Evolutionary conservation across 352 stramenopile genomes (phyloP).

Genomic region (Globisporangium apiculatum): DNA sequence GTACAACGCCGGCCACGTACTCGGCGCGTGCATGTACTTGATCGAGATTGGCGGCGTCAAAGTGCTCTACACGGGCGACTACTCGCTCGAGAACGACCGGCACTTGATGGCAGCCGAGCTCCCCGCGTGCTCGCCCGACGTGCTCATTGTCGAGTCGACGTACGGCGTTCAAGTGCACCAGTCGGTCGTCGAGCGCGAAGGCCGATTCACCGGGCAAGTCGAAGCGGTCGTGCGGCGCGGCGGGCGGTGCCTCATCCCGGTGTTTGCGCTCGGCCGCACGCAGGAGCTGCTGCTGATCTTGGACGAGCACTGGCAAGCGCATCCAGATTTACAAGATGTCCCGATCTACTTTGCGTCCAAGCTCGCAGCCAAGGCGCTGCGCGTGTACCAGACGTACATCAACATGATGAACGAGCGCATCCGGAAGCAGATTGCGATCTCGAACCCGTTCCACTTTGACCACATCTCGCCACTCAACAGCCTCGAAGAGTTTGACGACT

Average conservation of each 20-base stretch:
- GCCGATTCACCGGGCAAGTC: conserved; percentile 94
- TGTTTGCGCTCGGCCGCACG: conserved; percentile 97
- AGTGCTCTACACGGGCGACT: conserved; percentile 98
- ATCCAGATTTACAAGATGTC: conserved; percentile 92
- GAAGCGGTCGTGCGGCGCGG: conserved; percentile 94
- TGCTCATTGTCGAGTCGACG: conserved; percentile 99
- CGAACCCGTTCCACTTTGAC: conserved; percentile 97
- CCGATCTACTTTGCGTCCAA: conserved; percentile 99
- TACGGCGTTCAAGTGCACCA: conserved; percentile 98
- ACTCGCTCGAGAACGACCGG: conserved; percentile 97
- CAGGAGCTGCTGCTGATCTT: conserved; percentile 99
- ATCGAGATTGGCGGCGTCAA: conserved; percentile 97
- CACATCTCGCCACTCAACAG: conserved; percentile 96
- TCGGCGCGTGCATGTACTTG: conserved; percentile 99
- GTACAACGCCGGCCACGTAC: conserved; percentile 98
- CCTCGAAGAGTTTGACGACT: conserved; percentile 96
- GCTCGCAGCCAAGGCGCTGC: conserved; percentile 91
- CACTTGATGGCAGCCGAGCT: conserved; percentile 94
- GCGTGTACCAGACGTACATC: conserved; percentile 99
- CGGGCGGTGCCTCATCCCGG: conserved; percentile 96
- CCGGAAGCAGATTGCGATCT: conserved; percentile 95
- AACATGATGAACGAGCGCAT: conserved; percentile 99
- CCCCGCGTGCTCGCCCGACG: conserved; percentile 88
- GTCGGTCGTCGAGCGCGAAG: conserved; percentile 93
- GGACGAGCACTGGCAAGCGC: conserved; percentile 98